phyloP scores from a whole-genome alignment of 208 protist genomes.

The Acanthamoeba lenticulata region DNA sequence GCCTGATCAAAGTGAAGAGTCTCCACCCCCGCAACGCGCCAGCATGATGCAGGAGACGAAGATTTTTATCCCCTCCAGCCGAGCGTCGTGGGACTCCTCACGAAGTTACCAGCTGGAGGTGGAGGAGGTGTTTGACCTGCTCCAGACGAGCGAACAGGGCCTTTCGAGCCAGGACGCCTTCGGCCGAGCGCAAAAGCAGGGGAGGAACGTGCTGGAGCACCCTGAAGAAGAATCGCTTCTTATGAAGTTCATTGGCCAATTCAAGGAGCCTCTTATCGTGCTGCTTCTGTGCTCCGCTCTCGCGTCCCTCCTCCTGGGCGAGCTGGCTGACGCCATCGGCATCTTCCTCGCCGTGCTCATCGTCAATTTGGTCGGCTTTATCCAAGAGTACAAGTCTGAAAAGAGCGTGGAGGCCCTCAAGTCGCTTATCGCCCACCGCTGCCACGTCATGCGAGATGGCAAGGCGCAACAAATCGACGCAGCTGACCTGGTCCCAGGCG shows the following conservation, averaged over 20 bases:
- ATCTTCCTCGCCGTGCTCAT: slow-evolving; percentile 82
- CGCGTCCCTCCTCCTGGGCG: slow-evolving; percentile 74
- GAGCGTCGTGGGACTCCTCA: background rate
- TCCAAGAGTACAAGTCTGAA: slow-evolving; percentile 84
- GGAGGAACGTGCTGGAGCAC: slow-evolving; percentile 40
- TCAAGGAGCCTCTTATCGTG: slow-evolving; percentile 77
- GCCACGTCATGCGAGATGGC: slow-evolving; percentile 80
- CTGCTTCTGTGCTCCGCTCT: slow-evolving; percentile 74
- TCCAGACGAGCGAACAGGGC: slow-evolving; percentile 21
- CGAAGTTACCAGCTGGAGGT: slow-evolving; percentile 40
- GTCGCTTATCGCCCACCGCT: slow-evolving; percentile 76
- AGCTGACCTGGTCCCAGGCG: slow-evolving; percentile 91
- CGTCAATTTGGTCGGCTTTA: slow-evolving; percentile 82
- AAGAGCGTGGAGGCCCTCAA: slow-evolving; percentile 81
- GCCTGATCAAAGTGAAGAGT: too few relatives aligned
- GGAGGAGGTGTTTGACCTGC: slow-evolving; percentile 29
- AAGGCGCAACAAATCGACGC: slow-evolving; percentile 68
- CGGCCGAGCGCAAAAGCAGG: background rate
- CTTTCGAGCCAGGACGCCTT: slow-evolving; percentile 18
- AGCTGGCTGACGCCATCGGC: slow-evolving; percentile 83
- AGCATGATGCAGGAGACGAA: background rate
- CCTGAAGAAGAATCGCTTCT: slow-evolving; percentile 64
- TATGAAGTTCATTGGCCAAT: slow-evolving; percentile 72
- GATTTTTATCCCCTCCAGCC: background rate
- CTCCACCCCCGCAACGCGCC: too few relatives aligned